A percentile compares a stretch with the other conserved stretches of the same genome.
phyloP scores from a whole-genome alignment of 164 flowering plant species.

The Tinospora cordifolia region DNA sequence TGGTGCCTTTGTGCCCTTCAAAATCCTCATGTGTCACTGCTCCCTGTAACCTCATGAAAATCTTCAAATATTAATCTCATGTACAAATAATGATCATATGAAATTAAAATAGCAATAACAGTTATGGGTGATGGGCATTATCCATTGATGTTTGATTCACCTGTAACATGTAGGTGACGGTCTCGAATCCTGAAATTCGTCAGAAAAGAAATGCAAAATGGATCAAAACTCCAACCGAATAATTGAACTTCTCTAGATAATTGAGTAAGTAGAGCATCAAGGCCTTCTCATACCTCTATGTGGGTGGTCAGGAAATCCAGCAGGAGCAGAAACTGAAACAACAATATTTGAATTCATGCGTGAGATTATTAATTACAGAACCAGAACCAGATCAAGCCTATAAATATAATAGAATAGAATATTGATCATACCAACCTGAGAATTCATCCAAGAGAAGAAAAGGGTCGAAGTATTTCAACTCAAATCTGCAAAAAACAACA shows the following conservation, averaged over 20 bases:
- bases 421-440: slow-evolving; percentile 42
- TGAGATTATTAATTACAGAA: neutral
- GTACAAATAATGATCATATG: no score
- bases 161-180: slow-evolving; percentile 89
- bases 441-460: slow-evolving; percentile 82
- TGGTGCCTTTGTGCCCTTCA: slow-evolving; percentile 74
- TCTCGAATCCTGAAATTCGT: slow-evolving; percentile 61
- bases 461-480: slow-evolving; percentile 73
- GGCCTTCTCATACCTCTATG: slow-evolving; percentile 78
- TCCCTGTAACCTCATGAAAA: slow-evolving; percentile 38
- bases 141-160: slow-evolving; percentile 26
- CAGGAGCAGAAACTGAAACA: slow-evolving; percentile 70
- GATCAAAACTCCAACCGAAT: neutral
- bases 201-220: slow-evolving; percentile 2
- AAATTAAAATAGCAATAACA: no score
- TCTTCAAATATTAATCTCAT: neutral
- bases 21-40: slow-evolving; percentile 70
- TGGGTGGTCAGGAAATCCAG: slow-evolving; percentile 94
- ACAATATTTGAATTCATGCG: neutral
- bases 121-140: neutral
- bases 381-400: neutral
- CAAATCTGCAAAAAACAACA: slow-evolving; percentile 43
- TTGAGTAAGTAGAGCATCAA: neutral
- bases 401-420: neutral
- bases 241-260: neutral